phyloP scores from a whole-genome alignment of 1,139 yeast genomes.

The Candida albicans region DNA sequence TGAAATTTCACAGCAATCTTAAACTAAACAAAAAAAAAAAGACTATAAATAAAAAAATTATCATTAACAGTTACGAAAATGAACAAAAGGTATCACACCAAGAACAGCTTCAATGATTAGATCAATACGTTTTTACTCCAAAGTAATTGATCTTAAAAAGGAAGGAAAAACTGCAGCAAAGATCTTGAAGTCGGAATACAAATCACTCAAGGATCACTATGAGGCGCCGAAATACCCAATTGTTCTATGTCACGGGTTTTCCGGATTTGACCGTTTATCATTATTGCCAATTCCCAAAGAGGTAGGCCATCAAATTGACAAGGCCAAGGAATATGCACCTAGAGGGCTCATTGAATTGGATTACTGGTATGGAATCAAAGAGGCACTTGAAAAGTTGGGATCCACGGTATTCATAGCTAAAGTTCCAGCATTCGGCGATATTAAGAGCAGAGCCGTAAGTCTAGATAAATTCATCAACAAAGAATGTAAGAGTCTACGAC shows the following conservation, averaged over 20 bases:
- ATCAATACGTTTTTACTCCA: constrained; percentile 5
- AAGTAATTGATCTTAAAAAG: constrained; percentile 3
- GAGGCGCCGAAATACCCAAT: constrained; percentile 56
- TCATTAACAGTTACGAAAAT: no score
- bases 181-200: constrained; percentile 9
- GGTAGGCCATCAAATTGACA: constrained; percentile 17
- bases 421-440: constrained; percentile 82
- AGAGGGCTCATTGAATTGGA: constrained; percentile 49
- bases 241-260: constrained; percentile 79
- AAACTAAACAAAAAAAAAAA: no score
- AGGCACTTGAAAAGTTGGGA: constrained; percentile 59
- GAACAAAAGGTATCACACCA: neutral
- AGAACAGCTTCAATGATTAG: neutral
- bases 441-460: constrained; percentile 64
- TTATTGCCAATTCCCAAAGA: constrained; percentile 38
- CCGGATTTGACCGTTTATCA: constrained; percentile 70
- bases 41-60: no score
- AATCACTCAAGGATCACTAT: constrained; percentile 23
- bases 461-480: constrained; percentile 54
- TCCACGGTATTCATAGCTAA: constrained; percentile 68
- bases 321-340: constrained; percentile 17
- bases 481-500: constrained; percentile 36
- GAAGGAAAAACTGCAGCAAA: constrained; percentile 3
- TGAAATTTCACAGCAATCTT: no score
- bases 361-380: constrained; percentile 81